Base-by-base conservation (phyloP, 129 eudicot genomes). In the Pseudognaphalium luteoalbum region DNA sequence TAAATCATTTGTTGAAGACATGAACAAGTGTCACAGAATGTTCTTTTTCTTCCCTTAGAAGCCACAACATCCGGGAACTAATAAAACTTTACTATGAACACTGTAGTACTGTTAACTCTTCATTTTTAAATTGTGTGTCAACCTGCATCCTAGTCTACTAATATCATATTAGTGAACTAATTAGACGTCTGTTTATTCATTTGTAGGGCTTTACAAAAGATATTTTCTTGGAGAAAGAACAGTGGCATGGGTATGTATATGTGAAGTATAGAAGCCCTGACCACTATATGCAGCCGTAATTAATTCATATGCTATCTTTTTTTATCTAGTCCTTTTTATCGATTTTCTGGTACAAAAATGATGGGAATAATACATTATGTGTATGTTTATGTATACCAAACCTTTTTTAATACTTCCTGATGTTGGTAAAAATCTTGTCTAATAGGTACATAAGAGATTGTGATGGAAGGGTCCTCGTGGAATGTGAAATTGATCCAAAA, bases 401-500 rank as follows among this genome's bases (percentile, higher is more conserved):
- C 2, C 32, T 50, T 19, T 77, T 32, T 25, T 35, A 22, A 61
- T 67, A 63, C 42, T 63, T 63, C 22, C 6, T 12, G 69, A 60
- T 34, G n/a, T 68, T 72, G 42, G 29, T 70, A 54, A 4, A 39
- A 30, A 35, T 70, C 56, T 58, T 57, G 35, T 59, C 17, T 61
- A 77, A 29, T 82, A 93, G 98, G 79, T 93, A 94, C 76, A 94
- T 94, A 30, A 94, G 91, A 82, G 99, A 94, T 84, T 94, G 91
- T 74, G 99, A 94, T 76, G 99, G 99, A 54, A 97, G 97, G 76
- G 89, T 91, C 80, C 97, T 94, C 76, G 91, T 94, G 99, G 99
- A 94, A 83, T 94, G 99, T 81, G 88, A 86, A 84, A 94, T 94
- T 70, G 97, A 94, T 81, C 99, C 99, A 52, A 94, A 91, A 85